These are phyloP conservation scores for Tagetes patula DNA, from an alignment of 129 eudicot species.

Conservation along the genomic window DNA sequence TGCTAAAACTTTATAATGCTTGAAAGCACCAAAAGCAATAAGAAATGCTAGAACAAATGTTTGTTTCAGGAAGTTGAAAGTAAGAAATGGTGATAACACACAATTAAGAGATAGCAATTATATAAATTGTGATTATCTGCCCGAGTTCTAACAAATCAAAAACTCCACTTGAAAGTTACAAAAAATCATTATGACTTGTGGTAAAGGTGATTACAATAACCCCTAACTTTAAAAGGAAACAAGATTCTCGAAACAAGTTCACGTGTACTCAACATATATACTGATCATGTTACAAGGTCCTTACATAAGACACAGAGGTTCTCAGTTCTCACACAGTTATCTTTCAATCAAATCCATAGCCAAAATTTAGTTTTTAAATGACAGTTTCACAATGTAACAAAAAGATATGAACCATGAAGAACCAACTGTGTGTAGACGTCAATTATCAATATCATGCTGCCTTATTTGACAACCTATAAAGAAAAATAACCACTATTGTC, in stretches of 20 bases:
- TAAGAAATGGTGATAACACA: background rate
- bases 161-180: constrained; percentile 2
- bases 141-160: background rate
- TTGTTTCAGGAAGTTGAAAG: background rate
- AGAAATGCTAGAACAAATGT: background rate
- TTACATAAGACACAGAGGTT: background rate
- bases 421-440: background rate
- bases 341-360: background rate
- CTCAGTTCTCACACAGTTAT: background rate
- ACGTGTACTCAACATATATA: background rate
- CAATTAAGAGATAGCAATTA: background rate
- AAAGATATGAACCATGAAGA: background rate
- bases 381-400: background rate
- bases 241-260: constrained; percentile 4
- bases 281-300: background rate
- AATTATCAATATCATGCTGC: background rate
- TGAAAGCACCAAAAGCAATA: background rate
- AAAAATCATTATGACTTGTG: background rate
- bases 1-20: background rate
- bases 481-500: constrained; percentile 5
- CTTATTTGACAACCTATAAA: constrained; percentile 3
- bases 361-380: background rate
- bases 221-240: constrained; percentile 7
- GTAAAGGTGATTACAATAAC: background rate
- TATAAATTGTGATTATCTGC: constrained; percentile 10